Evolutionary conservation across 2,329 filamentous ascomycete species (phyloP).

Genomic region (Talaromyces sp.): DNA sequence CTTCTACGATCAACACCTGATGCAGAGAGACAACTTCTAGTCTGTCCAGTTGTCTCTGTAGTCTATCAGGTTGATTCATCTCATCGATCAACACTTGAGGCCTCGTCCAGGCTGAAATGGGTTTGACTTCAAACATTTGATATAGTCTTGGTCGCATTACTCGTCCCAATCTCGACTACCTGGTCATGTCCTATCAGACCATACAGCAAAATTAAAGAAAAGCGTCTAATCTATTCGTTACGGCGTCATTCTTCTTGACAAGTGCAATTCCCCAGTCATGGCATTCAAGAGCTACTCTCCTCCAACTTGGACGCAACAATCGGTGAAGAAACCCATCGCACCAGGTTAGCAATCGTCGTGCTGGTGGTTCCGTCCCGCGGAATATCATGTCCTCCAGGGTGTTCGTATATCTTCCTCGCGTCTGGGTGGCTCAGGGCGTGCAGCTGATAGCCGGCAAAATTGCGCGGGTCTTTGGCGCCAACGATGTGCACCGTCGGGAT

Average conservation of each 20-base stretch:
- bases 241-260: not conserved
- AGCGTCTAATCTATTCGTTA: not conserved
- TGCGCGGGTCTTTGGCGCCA: conserved; percentile 37
- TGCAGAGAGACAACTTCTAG: not conserved
- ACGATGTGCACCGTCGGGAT: conserved; percentile 42
- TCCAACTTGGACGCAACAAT: not conserved
- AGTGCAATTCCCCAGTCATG: not conserved
- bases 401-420: conserved; percentile 30
- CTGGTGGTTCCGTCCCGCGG: conserved; percentile 29
- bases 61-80: not conserved
- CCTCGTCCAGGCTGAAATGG: not conserved
- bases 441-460: conserved; percentile 32
- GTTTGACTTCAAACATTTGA: no score
- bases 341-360: conserved; percentile 9
- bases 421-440: conserved; percentile 27
- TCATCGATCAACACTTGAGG: not conserved
- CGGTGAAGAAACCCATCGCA: conserved; percentile 11
- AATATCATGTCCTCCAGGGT: conserved; percentile 42
- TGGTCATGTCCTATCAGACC: not conserved
- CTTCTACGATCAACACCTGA: not conserved
- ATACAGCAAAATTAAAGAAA: not conserved
- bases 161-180: not conserved
- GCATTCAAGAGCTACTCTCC: not conserved
- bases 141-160: not conserved
- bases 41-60: not conserved